phyloP scores from a whole-genome alignment of 202 grass and related monocot species.

The Schoenoplectus triqueter region DNA sequence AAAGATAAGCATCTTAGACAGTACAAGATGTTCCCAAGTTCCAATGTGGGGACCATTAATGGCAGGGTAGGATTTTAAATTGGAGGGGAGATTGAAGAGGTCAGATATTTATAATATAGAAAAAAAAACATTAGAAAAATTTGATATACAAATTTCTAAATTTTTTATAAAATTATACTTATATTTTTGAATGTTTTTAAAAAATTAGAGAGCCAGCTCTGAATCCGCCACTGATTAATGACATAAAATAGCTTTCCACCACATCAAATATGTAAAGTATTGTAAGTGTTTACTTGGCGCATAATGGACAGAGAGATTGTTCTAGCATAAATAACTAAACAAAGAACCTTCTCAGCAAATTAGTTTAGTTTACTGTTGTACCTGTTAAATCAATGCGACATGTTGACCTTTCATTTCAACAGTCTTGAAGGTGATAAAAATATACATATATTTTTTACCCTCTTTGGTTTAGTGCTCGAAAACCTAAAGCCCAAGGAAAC shows the following conservation, averaged over 20 bases:
- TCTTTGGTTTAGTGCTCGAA: constrained; percentile 11
- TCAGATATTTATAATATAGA: too few species aligned
- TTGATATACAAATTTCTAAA: too few species aligned
- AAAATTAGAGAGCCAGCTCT: too few species aligned
- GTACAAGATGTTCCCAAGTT: background rate
- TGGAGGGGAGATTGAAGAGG: too few species aligned
- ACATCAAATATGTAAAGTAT: too few species aligned
- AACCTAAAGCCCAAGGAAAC: constrained; percentile 10
- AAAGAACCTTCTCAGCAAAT: background rate
- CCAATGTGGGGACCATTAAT: background rate
- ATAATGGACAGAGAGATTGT: background rate
- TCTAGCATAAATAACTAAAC: constrained; percentile 18
- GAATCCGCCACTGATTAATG: background rate
- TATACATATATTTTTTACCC: background rate
- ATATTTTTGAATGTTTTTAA: too few species aligned
- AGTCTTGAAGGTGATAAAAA: background rate
- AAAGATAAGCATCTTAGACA: background rate
- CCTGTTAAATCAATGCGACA: constrained; percentile 29
- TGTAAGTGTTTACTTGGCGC: background rate
- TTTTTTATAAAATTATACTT: too few species aligned
- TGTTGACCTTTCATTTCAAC: constrained; percentile 22
- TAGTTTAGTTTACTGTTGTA: background rate
- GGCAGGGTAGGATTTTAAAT: too few species aligned
- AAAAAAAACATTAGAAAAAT: too few species aligned
- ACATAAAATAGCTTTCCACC: too few species aligned